Base-by-base conservation (phyloP, 306 rosid genomes). In the peach (Prunus persica) region DNA sequence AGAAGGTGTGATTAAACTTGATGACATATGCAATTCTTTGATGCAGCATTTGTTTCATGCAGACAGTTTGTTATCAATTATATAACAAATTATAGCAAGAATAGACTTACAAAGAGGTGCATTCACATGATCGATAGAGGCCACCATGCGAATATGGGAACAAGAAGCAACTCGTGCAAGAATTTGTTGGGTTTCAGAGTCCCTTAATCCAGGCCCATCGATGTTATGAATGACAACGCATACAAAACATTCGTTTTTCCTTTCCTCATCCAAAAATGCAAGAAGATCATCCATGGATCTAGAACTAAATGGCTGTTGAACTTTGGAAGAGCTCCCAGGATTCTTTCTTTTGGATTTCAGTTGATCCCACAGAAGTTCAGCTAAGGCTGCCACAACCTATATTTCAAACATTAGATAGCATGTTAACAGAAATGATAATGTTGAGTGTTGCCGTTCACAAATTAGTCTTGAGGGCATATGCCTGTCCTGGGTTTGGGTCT, bases 121-220 rank as follows among this genome's bases (percentile, higher is more conserved):
- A 76, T 92, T 92, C 76, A 95, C 91, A 84, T 95, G 92, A 80
- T 95, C 97, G 52, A 90, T 84, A 9, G 97, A 90, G 70, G 97
- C 96, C 82, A 88, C 84, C 27, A 92, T 51, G 16, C 96, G 89
- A 78, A 95, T 82, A 63, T 80, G 82, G 78, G 88, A 84, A 82
- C 99, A 90, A 56, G 93, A 86, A 77, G 97, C 93, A 25, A 95
- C 82, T 68, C 88, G 88, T 49, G 91, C 95, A 63, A 95, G 92
- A 85, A 80, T 84, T 65, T 88, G 96, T 79, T 90, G 97, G 68
- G 88, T 88, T 76, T 92, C 97, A 25, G 87, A 74, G 79, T 95
- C 99, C 77, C 99, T 88, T 78, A 90, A 83, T 54, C 91, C 97
- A 25, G 97, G 96, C 54, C 97, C 99, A 74, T 95, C 97, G 50